phyloP scores from a whole-genome alignment of 1,284 basidiomycete species.

The Puccinia triticina region DNA sequence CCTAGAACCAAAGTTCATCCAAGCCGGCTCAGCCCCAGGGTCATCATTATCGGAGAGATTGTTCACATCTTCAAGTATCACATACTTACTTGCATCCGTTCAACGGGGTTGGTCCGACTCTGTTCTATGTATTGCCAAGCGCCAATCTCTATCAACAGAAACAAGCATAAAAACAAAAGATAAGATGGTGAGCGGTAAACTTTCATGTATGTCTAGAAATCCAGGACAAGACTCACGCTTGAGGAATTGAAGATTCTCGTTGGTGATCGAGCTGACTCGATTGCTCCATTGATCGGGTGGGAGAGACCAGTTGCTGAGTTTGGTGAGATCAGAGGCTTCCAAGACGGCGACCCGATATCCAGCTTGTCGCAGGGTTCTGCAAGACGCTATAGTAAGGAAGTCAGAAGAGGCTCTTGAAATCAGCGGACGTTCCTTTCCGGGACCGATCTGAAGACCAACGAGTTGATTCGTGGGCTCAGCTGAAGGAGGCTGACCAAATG shows the following conservation, averaged over 20 bases:
- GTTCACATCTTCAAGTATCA: not conserved
- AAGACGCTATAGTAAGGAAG: slow-evolving; percentile 31
- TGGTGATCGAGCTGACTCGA: slow-evolving; percentile 84
- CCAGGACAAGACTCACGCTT: slow-evolving; percentile 65
- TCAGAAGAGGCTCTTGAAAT: not conserved
- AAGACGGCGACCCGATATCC: slow-evolving; percentile 68
- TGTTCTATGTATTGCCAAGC: slow-evolving; percentile 78
- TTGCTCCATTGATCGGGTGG: slow-evolving; percentile 73
- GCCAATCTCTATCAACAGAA: slow-evolving; percentile 68
- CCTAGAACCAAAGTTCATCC: slow-evolving; percentile 63
- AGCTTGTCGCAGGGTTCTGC: slow-evolving; percentile 14
- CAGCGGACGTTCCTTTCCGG: not conserved
- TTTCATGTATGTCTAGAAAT: not conserved
- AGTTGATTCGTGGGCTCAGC: slow-evolving; percentile 33
- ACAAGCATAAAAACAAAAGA: not conserved
- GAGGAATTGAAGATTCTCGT: slow-evolving; percentile 76
- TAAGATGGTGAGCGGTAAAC: not conserved
- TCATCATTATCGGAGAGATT: not conserved
- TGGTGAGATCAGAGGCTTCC: slow-evolving; percentile 76
- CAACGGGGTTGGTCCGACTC: slow-evolving; percentile 71
- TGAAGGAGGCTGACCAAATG: slow-evolving; percentile 65
- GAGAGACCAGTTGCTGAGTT: slow-evolving; percentile 71
- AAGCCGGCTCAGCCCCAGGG: not conserved
- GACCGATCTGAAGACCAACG: slow-evolving; percentile 22
- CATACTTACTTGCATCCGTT: slow-evolving; percentile 76